phyloP scores from a whole-genome alignment of 2,329 filamentous ascomycete genomes.

The Ascomycota sp. region DNA sequence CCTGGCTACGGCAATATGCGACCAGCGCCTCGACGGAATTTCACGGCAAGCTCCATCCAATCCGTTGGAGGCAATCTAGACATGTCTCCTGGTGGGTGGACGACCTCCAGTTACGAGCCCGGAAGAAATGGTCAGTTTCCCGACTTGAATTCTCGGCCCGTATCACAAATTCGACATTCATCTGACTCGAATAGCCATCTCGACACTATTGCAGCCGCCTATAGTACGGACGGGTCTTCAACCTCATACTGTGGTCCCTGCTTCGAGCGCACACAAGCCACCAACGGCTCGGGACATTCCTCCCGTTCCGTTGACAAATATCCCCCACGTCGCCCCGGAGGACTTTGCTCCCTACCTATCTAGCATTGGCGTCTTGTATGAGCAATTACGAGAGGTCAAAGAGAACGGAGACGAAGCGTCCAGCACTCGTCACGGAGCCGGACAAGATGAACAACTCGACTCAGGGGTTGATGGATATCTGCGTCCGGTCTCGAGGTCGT shows the following conservation, averaged over 20 bases:
- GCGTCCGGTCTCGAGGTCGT: slow-evolving; percentile 17
- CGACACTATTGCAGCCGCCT: slow-evolving; percentile 75
- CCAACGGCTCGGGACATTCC: slow-evolving; percentile 82
- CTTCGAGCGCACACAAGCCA: slow-evolving; percentile 54
- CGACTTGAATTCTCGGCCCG: not conserved
- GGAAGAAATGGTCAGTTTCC: slow-evolving; percentile 53
- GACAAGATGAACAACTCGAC: slow-evolving; percentile 21
- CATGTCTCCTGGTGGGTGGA: slow-evolving; percentile 35
- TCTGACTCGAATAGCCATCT: slow-evolving; percentile 44
- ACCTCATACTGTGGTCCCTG: slow-evolving; percentile 52
- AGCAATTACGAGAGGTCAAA: slow-evolving; percentile 69
- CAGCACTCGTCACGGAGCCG: slow-evolving; percentile 19
- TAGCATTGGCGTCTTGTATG: slow-evolving; percentile 73
- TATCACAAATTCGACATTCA: not conserved
- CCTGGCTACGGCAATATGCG: slow-evolving; percentile 26
- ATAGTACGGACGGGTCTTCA: slow-evolving; percentile 76
- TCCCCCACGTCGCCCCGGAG: slow-evolving; percentile 57
- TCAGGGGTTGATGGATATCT: slow-evolving; percentile 22
- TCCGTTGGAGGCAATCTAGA: slow-evolving; percentile 76
- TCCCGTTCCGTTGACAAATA: slow-evolving; percentile 76
- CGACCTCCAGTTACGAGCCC: slow-evolving; percentile 43
- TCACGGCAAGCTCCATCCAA: slow-evolving; percentile 69
- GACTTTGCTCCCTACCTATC: slow-evolving; percentile 71
- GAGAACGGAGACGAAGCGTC: slow-evolving; percentile 48
- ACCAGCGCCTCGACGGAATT: slow-evolving; percentile 44